A percentile compares a stretch with the other conserved stretches of the same genome.
Conservation (phyloP, 2,329 filamentous ascomycete species). For the Phialophora macrospora region DNA sequence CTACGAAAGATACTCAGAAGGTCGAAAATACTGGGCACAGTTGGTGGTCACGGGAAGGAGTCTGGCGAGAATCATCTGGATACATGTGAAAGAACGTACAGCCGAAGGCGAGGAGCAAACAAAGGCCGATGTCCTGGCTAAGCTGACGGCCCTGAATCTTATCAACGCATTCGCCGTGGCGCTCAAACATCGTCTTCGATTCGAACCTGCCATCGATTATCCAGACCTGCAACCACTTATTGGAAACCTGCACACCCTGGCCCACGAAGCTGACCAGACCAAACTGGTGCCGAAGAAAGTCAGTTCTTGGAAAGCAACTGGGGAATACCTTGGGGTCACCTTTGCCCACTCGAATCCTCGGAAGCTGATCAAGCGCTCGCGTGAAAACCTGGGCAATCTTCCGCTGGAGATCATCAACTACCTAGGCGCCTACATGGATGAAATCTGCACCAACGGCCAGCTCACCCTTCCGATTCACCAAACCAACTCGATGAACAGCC, state of each 20-base stretch:
- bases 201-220: slow-evolving; percentile 80
- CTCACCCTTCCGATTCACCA: slow-evolving; percentile 47
- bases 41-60: slow-evolving; percentile 62
- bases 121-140: slow-evolving; percentile 71
- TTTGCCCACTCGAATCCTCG: slow-evolving; percentile 79
- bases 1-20: slow-evolving; percentile 71
- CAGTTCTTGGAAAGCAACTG: slow-evolving; percentile 65
- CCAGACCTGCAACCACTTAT: slow-evolving; percentile 73
- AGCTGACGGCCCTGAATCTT: slow-evolving; percentile 75
- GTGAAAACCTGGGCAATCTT: slow-evolving; percentile 77
- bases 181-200: slow-evolving; percentile 81
- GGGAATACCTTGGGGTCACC: slow-evolving; percentile 75
- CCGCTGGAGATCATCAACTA: slow-evolving; percentile 80
- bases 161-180: slow-evolving; percentile 77
- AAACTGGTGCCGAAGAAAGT: slow-evolving; percentile 49
- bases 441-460: slow-evolving; percentile 54
- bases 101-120: slow-evolving; percentile 51
- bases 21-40: slow-evolving; percentile 66
- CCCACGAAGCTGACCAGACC: slow-evolving; percentile 59
- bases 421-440: slow-evolving; percentile 69
- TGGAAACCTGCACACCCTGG: slow-evolving; percentile 75
- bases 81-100: slow-evolving; percentile 69
- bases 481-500: slow-evolving; percentile 56
- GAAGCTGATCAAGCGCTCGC: slow-evolving; percentile 74
- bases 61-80: slow-evolving; percentile 76